Evolutionary conservation across 192 early-diverging fungal genomes (phyloP), one percentile per base, ranked within the genome.

Genomic region (Podila horticola): DNA sequence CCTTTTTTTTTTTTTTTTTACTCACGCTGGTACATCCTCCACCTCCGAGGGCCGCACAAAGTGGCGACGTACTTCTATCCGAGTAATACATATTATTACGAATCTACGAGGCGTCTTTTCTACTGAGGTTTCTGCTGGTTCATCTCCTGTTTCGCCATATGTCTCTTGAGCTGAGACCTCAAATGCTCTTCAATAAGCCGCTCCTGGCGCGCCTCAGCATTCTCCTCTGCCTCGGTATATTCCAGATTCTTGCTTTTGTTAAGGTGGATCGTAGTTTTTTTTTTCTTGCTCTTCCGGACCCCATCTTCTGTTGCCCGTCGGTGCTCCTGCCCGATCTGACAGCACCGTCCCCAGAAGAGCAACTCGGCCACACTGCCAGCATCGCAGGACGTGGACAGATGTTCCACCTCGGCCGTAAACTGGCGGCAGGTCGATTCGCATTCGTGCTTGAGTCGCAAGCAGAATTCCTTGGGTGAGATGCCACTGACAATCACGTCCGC

Each of bases 331-430:
- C 76, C 70, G 19, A 79, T 33, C 65, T 79, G 66, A 50, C 76
- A 79, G 12, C 76, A 79, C 60, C 50, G 62, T 0, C 76, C 76
- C 76, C 76, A 79, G 45, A 79, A 58, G n/a, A 79, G 49, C 4
- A 79, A 38, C 52, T 79, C 76, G 52, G 76, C 70, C 24, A 79
- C 65, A 58, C 69, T 68, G 12, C 70, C 76, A 19, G 65, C 38
- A n/a, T 41, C 61, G 55, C 76, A 79, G 6, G 64, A 63, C 4
- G 58, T 72, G 5, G 76, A 59, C 3, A 79, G 49, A 64, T 72
- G 66, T 45, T 45, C 29, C 1, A 79, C 58, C 24, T 57, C 51
- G 2, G 76, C 51, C 2, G 24, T 55, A 51, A 79, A 67, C 17
- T 71, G 65, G 22, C 64, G 69, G 33, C 75, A 79, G 58, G 68